phyloP scores from a whole-genome alignment of 192 early-diverging fungal genomes.

The Backusella mclennaniae region DNA sequence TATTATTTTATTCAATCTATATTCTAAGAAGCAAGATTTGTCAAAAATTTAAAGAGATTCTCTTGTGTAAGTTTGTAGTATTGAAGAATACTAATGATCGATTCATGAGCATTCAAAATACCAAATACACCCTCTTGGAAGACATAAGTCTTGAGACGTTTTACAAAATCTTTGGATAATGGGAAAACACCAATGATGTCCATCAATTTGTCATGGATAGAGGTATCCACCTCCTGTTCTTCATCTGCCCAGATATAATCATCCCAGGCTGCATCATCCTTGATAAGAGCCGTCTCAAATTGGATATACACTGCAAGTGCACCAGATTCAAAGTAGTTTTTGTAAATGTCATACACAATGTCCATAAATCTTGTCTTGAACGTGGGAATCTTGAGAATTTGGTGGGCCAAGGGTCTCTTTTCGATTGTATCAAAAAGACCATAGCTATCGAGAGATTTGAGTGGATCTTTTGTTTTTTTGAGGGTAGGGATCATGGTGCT shows the following conservation, averaged over 20 bases:
- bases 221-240: no score
- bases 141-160: neutral
- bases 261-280: slow-evolving; percentile 41
- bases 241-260: neutral
- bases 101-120: neutral
- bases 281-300: slow-evolving; percentile 22
- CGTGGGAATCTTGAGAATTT: slow-evolving; percentile 28
- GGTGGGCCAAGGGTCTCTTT: slow-evolving; percentile 26
- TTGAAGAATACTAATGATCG: neutral
- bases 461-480: no score
- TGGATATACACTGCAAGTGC: slow-evolving; percentile 26
- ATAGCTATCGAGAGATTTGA: neutral
- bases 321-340: slow-evolving; percentile 28
- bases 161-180: neutral
- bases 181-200: neutral
- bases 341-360: slow-evolving; percentile 34
- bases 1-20: neutral
- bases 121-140: neutral
- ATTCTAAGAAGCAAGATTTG: neutral
- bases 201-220: no score
- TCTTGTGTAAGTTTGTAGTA: neutral
- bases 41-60: neutral
- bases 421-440: neutral
- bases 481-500: slow-evolving; percentile 1
- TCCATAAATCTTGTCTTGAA: slow-evolving; percentile 33